These are phyloP conservation scores for Hyphopichia homilentoma DNA, from an alignment of 805 yeast genomes.

Conservation along the genomic window DNA sequence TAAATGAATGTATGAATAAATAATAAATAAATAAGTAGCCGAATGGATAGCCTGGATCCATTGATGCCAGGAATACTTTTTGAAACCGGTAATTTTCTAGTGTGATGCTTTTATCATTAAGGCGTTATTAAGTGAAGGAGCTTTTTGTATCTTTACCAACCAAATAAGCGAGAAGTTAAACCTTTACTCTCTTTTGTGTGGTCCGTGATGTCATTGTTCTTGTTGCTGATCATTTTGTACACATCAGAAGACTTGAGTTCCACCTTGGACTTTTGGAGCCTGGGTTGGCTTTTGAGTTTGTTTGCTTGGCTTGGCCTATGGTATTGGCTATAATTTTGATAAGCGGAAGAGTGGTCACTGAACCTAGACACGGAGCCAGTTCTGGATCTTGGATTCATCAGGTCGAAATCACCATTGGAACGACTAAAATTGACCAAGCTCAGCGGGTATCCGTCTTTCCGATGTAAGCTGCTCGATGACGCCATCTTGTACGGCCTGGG, in stretches of 20 bases:
- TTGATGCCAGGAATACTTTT: too few species aligned
- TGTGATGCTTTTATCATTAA: too few species aligned
- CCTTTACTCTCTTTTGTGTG: slow-evolving; percentile 8
- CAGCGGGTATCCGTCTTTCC: slow-evolving; percentile 6
- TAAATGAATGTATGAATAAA: too few species aligned
- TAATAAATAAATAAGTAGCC: too few species aligned
- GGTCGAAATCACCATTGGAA: slow-evolving; percentile 1
- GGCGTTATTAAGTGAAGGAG: too few species aligned
- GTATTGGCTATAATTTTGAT: not conserved
- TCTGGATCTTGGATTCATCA: too few species aligned
- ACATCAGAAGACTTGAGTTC: slow-evolving; percentile 9
- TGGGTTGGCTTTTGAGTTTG: slow-evolving; percentile 1
- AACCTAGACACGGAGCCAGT: slow-evolving; percentile 2
- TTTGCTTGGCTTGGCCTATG: not conserved
- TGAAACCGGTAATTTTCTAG: too few species aligned
- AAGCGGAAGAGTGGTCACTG: slow-evolving; percentile 2
- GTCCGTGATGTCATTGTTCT: not conserved
- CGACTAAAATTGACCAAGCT: slow-evolving; percentile 5
- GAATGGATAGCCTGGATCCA: too few species aligned
- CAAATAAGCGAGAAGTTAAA: slow-evolving; percentile 31
- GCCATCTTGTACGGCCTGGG: slow-evolving; percentile 2
- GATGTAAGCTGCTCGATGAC: slow-evolving; percentile 1
- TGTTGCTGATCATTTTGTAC: slow-evolving; percentile 7
- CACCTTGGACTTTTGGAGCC: slow-evolving; percentile 1
- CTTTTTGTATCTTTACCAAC: too few species aligned